Percentiles rank a stretch among this genome's conserved stretches.
These are phyloP conservation scores for Naegleria lovaniensis DNA, from an alignment of 208 protist species.

Conservation along the genomic window DNA sequence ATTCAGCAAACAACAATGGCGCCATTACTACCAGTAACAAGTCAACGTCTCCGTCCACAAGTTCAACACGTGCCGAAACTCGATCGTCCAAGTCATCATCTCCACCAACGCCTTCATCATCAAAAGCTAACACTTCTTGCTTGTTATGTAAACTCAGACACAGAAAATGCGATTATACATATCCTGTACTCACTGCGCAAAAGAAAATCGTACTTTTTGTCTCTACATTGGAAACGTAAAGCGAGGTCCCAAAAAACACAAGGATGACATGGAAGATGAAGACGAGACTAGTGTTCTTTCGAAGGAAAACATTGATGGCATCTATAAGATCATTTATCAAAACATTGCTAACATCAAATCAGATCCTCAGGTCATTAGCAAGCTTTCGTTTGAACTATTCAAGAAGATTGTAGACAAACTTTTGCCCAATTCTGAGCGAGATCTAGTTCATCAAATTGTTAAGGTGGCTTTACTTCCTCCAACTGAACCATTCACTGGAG, in stretches of 20 bases:
- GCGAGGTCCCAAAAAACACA: not conserved
- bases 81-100: not conserved
- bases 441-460: not conserved
- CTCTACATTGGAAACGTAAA: constrained; percentile 1
- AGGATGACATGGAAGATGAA: not conserved
- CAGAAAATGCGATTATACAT: not conserved
- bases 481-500: not conserved
- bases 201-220: not conserved
- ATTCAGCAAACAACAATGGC: not conserved
- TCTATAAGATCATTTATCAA: not conserved
- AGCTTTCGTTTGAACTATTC: not conserved
- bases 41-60: not conserved
- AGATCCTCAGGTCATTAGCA: not conserved
- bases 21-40: not conserved
- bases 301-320: not conserved
- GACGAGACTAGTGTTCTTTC: not conserved
- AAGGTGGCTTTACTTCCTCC: not conserved
- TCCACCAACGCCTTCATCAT: not conserved
- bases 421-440: not conserved
- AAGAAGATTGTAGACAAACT: not conserved
- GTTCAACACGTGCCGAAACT: not conserved
- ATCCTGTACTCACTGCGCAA: not conserved
- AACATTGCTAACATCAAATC: not conserved
- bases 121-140: not conserved
- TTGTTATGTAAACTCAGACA: not conserved